These are phyloP conservation scores for Penicillium nucicola DNA, from an alignment of 495 filamentous ascomycete species.

Conservation along the genomic window DNA sequence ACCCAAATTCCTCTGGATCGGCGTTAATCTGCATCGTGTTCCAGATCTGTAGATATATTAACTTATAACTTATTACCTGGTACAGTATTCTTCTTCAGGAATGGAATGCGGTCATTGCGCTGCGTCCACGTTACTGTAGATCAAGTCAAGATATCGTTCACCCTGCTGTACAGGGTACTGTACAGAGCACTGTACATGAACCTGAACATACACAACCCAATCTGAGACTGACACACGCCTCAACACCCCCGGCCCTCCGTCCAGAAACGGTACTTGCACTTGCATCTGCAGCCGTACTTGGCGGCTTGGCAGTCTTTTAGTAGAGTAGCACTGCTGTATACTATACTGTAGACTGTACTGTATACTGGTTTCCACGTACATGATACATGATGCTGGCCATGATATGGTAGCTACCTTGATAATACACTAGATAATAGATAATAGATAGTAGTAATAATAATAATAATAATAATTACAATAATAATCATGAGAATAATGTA, in stretches of 20 bases:
- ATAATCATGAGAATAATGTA: too few relatives aligned
- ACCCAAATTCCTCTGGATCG: neutral
- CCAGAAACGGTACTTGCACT: neutral
- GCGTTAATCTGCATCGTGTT: neutral
- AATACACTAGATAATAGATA: too few relatives aligned
- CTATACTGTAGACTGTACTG: too few relatives aligned
- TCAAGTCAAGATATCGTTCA: neutral
- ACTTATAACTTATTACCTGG: too few relatives aligned
- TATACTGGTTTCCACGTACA: slow-evolving; percentile 1
- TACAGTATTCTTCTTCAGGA: slow-evolving; percentile 23
- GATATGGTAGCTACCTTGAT: too few relatives aligned
- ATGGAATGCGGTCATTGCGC: slow-evolving; percentile 20
- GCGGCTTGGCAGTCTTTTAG: neutral
- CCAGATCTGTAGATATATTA: slow-evolving; percentile 5
- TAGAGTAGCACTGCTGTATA: too few relatives aligned
- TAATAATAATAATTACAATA: too few relatives aligned
- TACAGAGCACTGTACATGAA: slow-evolving; percentile 2
- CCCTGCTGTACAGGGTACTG: neutral
- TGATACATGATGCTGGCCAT: neutral
- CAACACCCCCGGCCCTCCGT: neutral
- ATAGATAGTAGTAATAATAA: too few relatives aligned
- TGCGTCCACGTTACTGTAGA: neutral
- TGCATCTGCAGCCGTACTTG: slow-evolving; percentile 4
- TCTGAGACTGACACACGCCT: neutral
- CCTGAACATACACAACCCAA: slow-evolving; percentile 2